Base-by-base conservation (phyloP, 176 grass and related monocot species). In the Bonia amplexicaulis region DNA sequence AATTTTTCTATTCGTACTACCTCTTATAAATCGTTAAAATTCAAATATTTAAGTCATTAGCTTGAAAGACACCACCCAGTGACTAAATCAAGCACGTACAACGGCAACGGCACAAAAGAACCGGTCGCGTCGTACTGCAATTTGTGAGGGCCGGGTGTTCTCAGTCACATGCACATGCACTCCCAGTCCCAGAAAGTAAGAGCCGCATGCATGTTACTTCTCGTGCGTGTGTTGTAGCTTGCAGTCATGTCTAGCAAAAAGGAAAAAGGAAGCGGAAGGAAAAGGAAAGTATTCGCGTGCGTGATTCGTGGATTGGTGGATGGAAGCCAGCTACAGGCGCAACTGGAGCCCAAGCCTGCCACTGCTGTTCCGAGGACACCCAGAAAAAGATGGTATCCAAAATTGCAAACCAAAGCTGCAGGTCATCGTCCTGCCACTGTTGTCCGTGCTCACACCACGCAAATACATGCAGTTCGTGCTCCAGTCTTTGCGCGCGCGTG, bases 261-360 rank as follows among this genome's bases (percentile, higher is more conserved):
- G 35, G 17, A 13, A 12, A 27, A 48, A 2, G 70, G 45, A 26
- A 22, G 22, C 11, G 46, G 53, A 29, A 17, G 27, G 6, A 11
- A 12, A 35, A 16, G 2, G 8, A 41, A 40, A 42, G 17, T 20
- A 19, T 54, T 22, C 53, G 42, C 42, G 42, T 44, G 42, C 42
- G 19, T 25, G 9, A 13, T 25, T 58, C 33, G 37, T 7, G 20
- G 22, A 6, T 33, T 12, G 45, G 26, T 1, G n/a, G 0, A 59
- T 45, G 66, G 51, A 22, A 61, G 71, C 69, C 69, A 63, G 81
- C 81, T 83, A 63, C 49, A 57, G 49, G 31, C 22, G 12, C 31
- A 57, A n/a, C 54, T 9, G 54, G 20, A 58, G 8, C 54, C 20
- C 54, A 57, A 10, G 4, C 6, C 25, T 41, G 79, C 42, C 62